Base-by-base conservation (phyloP, 2,329 filamentous ascomycete species). In the Tothia fuscella region DNA sequence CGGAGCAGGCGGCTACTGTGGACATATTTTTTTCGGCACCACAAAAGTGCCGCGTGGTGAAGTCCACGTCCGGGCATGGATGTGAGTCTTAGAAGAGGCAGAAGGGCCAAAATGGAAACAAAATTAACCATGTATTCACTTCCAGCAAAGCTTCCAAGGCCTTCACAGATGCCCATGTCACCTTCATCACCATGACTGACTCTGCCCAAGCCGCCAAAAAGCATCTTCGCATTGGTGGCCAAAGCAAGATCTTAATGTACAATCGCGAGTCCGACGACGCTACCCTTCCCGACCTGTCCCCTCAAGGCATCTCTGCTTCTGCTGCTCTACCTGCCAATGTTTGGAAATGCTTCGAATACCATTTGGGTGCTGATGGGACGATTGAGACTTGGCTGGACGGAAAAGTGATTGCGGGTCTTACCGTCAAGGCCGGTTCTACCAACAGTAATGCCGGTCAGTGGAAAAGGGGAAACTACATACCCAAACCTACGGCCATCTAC, bases 181-280 rank as follows among this genome's bases (percentile, higher is more conserved):
- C 71, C 35, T 78, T 78, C 63, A 77, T 78, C 59, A 76, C 73
- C 16, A 76, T 78, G 72, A 68, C 72, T 2, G 74, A 78, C 58
- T 61, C 71, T 0, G 63, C 70, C 2, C 71, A 72, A 46, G 71
- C 68, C 45, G 54, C 56, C 33, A 68, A 68, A 41, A 77, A 78
- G 58, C 72, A 78, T 50, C 70, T 78, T 24, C 72, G 74, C 43
- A 76, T 78, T 45, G 73, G 74, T 32, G 74, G 73, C 4, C 74
- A 77, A 56, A 69, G 59, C 59, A 65, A 68, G 48, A 77, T 78
- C 52, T 57, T 78, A 25, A 77, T 78, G 73, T 78, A 71, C 64
- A 78, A 78, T 64, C 72, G 72, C 54, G 74, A 78, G 51, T 66
- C 67, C 13, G 73, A 78, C 54, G 74, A 78, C 46, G 74, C 74